Conservation (phyloP, 2,329 filamentous ascomycete species). For the Claviceps purpurea region DNA sequence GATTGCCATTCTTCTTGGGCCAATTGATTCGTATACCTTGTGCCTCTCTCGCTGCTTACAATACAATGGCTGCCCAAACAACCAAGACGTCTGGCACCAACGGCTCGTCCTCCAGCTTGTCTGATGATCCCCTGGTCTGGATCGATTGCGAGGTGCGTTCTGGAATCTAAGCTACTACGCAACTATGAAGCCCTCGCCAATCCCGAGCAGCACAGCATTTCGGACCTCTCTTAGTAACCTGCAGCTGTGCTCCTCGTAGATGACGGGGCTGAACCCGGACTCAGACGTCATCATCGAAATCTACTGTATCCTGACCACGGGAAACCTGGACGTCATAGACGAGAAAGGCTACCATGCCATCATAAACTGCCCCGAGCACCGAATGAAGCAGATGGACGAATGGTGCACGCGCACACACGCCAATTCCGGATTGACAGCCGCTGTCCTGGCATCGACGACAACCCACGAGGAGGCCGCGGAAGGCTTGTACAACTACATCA, state of each 20-base stretch:
- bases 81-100: not conserved
- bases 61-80: not conserved
- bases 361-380: conserved; percentile 57
- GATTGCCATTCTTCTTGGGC: too few relatives aligned
- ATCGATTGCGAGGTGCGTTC: conserved; percentile 52
- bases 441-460: conserved; percentile 59
- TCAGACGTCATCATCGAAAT: conserved; percentile 82
- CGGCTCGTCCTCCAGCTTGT: conserved; percentile 4
- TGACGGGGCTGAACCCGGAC: conserved; percentile 63
- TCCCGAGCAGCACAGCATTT: not conserved
- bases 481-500: conserved; percentile 65
- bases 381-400: conserved; percentile 67
- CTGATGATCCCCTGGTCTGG: conserved; percentile 61
- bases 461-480: conserved; percentile 60
- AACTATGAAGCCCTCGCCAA: not conserved
- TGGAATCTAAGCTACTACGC: too few relatives aligned
- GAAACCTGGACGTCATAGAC: conserved; percentile 63
- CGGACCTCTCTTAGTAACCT: not conserved
- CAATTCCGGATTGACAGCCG: conserved; percentile 65
- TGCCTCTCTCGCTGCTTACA: too few relatives aligned
- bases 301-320: conserved; percentile 81
- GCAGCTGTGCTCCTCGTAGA: conserved; percentile 36
- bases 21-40: not conserved
- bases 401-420: conserved; percentile 81
- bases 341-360: conserved; percentile 65